Conservation (phyloP, 2,329 filamentous ascomycete genomes). For the Alternaria sp. region DNA sequence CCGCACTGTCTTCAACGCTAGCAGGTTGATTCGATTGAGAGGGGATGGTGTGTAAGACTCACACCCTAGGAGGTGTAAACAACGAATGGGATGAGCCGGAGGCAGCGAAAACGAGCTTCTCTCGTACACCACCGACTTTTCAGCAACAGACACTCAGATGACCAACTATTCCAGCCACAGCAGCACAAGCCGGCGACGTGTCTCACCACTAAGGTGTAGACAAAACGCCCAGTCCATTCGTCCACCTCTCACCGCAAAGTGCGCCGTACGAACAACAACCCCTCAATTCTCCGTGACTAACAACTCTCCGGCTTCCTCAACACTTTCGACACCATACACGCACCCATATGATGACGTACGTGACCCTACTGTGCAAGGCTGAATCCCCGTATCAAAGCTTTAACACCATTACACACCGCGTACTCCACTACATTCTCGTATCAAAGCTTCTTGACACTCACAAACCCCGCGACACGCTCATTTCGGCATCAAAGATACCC, state of each 20-base stretch:
- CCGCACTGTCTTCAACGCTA: not conserved
- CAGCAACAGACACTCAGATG: not conserved
- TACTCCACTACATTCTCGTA: not conserved
- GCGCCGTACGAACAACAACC: not conserved
- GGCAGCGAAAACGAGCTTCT: not conserved
- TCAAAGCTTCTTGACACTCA: not conserved
- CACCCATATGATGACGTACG: not conserved
- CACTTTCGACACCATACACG: not conserved
- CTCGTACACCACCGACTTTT: not conserved
- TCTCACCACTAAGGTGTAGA: not conserved
- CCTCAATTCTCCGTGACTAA: not conserved
- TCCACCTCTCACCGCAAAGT: not conserved
- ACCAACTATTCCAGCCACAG: not conserved
- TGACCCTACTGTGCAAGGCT: not conserved
- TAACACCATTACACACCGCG: not conserved
- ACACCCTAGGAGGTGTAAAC: fast-evolving
- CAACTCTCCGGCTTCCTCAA: not conserved
- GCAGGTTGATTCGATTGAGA: not conserved
- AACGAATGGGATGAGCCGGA: not conserved
- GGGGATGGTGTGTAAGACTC: not conserved
- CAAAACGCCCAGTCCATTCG: not conserved
- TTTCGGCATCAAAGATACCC: not conserved
- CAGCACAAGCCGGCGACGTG: not conserved
- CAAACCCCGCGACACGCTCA: not conserved
- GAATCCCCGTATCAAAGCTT: not conserved